Conservation (phyloP, 164 flowering plant genomes). For the Houttuynia cordata region DNA sequence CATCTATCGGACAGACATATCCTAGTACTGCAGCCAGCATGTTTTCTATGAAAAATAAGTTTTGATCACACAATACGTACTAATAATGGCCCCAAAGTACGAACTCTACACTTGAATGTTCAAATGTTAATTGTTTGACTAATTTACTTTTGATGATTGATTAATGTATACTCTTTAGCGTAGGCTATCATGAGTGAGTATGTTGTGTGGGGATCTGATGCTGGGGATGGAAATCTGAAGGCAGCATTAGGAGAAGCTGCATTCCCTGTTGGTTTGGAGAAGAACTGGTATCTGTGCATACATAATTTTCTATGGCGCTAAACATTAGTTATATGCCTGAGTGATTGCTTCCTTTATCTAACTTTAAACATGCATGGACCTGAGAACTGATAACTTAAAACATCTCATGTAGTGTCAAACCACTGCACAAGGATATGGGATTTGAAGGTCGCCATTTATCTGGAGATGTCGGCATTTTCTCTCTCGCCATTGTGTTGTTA, state of each 20-base stretch:
- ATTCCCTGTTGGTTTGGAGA: conserved; percentile 81
- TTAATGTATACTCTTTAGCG: neutral
- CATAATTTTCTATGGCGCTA: neutral
- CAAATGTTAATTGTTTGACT: neutral
- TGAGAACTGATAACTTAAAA: too few species aligned
- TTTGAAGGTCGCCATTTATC: neutral
- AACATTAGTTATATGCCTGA: too few species aligned
- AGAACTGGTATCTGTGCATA: conserved; percentile 45
- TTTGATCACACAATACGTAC: conserved; percentile 47
- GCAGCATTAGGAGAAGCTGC: conserved; percentile 90
- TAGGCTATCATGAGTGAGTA: conserved; percentile 98
- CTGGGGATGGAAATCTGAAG: conserved; percentile 67
- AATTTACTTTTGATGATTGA: neutral
- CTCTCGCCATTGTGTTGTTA: too few species aligned
- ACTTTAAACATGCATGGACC: too few species aligned
- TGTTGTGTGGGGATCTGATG: conserved; percentile 84
- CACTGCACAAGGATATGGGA: neutral
- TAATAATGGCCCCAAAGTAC: conserved; percentile 69
- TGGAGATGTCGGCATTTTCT: neutral
- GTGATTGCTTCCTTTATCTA: too few species aligned
- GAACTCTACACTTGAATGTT: conserved; percentile 3
- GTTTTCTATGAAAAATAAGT: conserved; percentile 38
- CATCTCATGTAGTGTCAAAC: neutral
- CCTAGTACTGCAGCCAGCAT: conserved; percentile 35
- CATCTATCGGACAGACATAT: conserved; percentile 40